Evolutionary conservation across 805 yeast species (phyloP).

Genomic region (Lipomyces starkeyi): DNA sequence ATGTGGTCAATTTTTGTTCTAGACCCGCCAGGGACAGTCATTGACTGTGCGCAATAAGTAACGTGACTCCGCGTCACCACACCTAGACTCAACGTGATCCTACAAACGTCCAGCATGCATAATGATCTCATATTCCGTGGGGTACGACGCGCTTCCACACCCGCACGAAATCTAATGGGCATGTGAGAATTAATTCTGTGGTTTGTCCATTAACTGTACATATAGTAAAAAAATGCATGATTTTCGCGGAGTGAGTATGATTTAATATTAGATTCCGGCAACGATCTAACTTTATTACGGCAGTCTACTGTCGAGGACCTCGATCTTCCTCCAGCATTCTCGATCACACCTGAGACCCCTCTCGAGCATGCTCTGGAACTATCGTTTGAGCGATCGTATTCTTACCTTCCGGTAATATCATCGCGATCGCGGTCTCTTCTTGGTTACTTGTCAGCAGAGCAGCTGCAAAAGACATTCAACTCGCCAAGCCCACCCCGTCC

Average conservation of each 20-base stretch:
- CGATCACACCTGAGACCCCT: slow-evolving; percentile 57
- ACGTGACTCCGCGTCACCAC: not conserved
- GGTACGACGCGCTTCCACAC: not conserved
- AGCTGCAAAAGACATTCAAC: slow-evolving; percentile 46
- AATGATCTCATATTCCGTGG: not conserved
- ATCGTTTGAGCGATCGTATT: slow-evolving; percentile 61
- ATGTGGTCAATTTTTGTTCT: not conserved
- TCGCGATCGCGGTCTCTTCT: slow-evolving; percentile 54
- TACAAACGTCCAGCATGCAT: not conserved
- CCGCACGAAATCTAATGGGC: not conserved
- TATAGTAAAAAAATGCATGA: slow-evolving; percentile 17
- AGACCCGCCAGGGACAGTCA: not conserved
- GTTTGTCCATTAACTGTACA: not conserved
- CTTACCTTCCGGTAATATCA: slow-evolving; percentile 61
- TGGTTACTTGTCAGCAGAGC: slow-evolving; percentile 55
- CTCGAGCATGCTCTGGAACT: slow-evolving; percentile 59
- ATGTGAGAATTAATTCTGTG: not conserved
- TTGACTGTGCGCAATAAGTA: not conserved
- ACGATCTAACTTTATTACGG: not conserved
- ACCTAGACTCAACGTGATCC: not conserved
- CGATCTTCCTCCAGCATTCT: slow-evolving; percentile 62
- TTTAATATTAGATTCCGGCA: not conserved
- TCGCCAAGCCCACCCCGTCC: slow-evolving; percentile 39
- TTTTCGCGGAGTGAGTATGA: slow-evolving; percentile 22
- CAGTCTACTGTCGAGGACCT: slow-evolving; percentile 64